These are phyloP conservation scores for Gossypium rotundifolium DNA, from an alignment of 345 rosid species.

Conservation along the genomic window DNA sequence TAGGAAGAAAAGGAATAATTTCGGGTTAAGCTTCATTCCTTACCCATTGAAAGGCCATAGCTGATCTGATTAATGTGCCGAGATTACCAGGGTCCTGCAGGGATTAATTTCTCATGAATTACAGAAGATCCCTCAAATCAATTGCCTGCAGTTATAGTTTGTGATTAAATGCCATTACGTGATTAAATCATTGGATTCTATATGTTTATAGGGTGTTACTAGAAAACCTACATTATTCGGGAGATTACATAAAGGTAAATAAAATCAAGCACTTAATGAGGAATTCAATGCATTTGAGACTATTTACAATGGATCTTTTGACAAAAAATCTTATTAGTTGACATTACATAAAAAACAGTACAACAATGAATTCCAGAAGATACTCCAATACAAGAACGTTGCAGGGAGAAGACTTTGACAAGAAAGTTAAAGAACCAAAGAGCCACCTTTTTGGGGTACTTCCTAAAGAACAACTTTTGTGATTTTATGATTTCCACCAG, in stretches of 20 bases:
- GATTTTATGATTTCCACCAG: not conserved
- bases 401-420: not conserved
- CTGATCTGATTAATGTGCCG: conserved; percentile 83
- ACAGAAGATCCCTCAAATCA: conserved; percentile 12
- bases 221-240: not conserved
- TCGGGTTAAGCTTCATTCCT: conserved; percentile 17
- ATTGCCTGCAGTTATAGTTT: conserved; percentile 13
- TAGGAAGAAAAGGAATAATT: not conserved
- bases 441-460: not conserved
- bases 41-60: conserved; percentile 90
- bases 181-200: conserved; percentile 8
- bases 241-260: not conserved
- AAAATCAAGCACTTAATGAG: not conserved
- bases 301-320: not conserved
- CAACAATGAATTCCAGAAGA: not conserved
- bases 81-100: conserved; percentile 95
- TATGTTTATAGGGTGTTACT: conserved; percentile 1
- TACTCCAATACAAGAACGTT: conserved; percentile 3
- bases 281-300: no score
- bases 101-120: conserved; percentile 20
- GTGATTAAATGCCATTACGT: not conserved
- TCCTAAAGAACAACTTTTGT: not conserved
- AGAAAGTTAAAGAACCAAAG: not conserved
- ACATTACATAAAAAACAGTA: not conserved
- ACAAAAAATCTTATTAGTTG: not conserved